Evolutionary conservation across 2,329 filamentous ascomycete species (phyloP).

Genomic region (Atkinsonella hypoxylon): DNA sequence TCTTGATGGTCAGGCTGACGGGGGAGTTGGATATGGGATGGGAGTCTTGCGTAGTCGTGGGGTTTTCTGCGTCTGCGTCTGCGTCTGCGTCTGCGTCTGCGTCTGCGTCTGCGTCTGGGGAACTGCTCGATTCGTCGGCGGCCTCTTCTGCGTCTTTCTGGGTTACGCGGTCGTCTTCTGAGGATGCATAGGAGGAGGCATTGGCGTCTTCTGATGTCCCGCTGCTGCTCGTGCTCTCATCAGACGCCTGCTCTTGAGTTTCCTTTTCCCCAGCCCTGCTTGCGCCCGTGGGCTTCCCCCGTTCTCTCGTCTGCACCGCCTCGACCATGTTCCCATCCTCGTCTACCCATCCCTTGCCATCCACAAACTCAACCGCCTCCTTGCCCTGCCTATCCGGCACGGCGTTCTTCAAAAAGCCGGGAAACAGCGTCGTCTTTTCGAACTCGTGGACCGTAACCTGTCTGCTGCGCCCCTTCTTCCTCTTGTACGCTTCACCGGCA

Average conservation of each 20-base stretch:
- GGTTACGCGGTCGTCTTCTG: no score
- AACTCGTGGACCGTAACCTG: conserved; percentile 80
- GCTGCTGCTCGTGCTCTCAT: conserved; percentile 28
- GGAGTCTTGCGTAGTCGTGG: conserved; percentile 14
- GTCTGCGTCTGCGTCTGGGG: conserved; percentile 11
- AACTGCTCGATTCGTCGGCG: no score
- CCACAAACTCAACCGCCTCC: conserved; percentile 51
- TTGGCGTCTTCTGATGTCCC: conserved; percentile 22
- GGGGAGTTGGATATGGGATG: conserved; percentile 32
- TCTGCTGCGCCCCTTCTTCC: conserved; percentile 35
- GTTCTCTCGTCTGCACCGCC: conserved; percentile 30
- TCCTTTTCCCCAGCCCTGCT: conserved; percentile 11
- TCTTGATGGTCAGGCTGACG: conserved; percentile 42
- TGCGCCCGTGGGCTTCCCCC: conserved; percentile 11
- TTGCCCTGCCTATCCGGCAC: conserved; percentile 20
- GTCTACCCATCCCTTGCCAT: conserved; percentile 84
- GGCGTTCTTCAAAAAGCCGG: conserved; percentile 60
- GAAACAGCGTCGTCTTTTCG: conserved; percentile 69
- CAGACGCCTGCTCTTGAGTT: not conserved
- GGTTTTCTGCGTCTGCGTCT: conserved; percentile 6
- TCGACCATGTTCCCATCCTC: conserved; percentile 66
- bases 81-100: conserved; percentile 10
- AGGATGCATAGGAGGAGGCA: no score
- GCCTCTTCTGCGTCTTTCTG: no score
- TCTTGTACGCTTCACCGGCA: conserved; percentile 36